Conservation (phyloP, 2,329 filamentous ascomycete genomes). For the Coniochaeta sp. region DNA sequence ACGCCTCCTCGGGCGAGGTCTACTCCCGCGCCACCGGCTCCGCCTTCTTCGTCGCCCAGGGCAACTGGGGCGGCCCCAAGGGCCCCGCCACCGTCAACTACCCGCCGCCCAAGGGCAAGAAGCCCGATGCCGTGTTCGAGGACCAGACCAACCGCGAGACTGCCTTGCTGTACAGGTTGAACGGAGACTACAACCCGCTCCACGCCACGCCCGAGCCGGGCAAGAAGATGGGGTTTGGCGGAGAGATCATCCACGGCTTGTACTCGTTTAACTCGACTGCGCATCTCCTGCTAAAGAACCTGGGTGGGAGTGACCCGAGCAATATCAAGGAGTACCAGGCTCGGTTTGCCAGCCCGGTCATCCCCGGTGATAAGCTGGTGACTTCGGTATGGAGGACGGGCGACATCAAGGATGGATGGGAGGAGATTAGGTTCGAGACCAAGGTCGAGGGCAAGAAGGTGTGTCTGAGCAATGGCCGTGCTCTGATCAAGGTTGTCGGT, state of each 20-base stretch:
- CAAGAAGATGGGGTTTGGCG: conserved; percentile 83
- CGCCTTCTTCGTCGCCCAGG: conserved; percentile 74
- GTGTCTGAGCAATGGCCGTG: conserved; percentile 79
- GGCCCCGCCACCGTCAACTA: conserved; percentile 74
- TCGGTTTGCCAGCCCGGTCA: conserved; percentile 77
- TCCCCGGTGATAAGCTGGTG: conserved; percentile 73
- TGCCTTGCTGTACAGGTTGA: conserved; percentile 72
- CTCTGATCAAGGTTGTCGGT: conserved; percentile 60
- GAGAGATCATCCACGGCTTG: conserved; percentile 81
- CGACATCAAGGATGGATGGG: conserved; percentile 58
- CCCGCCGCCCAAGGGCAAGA: conserved; percentile 61
- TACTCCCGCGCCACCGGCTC: conserved; percentile 64
- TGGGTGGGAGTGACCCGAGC: conserved; percentile 69
- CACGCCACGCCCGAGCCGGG: conserved; percentile 83
- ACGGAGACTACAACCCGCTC: conserved; percentile 91
- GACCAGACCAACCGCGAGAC: conserved; percentile 67
- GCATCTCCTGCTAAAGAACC: conserved; percentile 62
- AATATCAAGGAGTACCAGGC: conserved; percentile 88
- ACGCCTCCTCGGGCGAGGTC: conserved; percentile 58
- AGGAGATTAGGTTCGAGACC: conserved; percentile 77
- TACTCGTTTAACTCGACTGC: conserved; percentile 79
- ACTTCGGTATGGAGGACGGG: conserved; percentile 78
- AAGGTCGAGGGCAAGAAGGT: conserved; percentile 75
- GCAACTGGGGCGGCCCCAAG: conserved; percentile 82
- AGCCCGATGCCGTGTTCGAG: conserved; percentile 62